Evolutionary conservation across 2,329 filamentous ascomycete species (phyloP).

Genomic region (Chrysosporium keratinophilum): DNA sequence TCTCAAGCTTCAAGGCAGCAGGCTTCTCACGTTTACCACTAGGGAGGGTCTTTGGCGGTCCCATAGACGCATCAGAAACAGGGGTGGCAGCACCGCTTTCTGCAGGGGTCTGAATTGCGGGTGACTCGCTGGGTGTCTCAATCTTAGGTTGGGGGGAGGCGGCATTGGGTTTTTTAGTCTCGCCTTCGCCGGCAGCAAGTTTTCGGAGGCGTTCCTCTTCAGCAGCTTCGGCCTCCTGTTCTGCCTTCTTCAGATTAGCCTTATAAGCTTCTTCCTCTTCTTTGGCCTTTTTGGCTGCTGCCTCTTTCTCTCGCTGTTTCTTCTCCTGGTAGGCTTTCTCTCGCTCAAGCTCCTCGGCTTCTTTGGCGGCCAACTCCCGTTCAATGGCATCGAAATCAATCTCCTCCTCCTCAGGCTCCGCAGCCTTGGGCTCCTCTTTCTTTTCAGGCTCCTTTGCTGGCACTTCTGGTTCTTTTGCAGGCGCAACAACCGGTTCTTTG

Average conservation of each 20-base stretch:
- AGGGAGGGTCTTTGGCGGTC: slow-evolving; percentile 45
- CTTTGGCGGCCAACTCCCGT: slow-evolving; percentile 38
- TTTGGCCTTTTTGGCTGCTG: slow-evolving; percentile 36
- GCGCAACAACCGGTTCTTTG: slow-evolving; percentile 21
- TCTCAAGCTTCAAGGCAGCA: slow-evolving; percentile 76
- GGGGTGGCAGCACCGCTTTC: slow-evolving; percentile 40
- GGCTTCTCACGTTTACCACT: slow-evolving; percentile 64
- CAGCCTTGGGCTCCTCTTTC: slow-evolving; percentile 21
- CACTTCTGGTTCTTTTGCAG: slow-evolving; percentile 17
- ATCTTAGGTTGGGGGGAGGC: slow-evolving; percentile 37
- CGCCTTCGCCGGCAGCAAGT: slow-evolving; percentile 29
- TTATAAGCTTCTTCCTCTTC: slow-evolving; percentile 38
- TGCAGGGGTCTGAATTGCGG: slow-evolving; percentile 29
- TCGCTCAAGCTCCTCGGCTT: slow-evolving; percentile 37
- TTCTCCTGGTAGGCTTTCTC: slow-evolving; percentile 52
- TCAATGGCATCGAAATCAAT: slow-evolving; percentile 40
- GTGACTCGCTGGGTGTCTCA: slow-evolving; percentile 26
- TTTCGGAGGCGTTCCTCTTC: slow-evolving; percentile 38
- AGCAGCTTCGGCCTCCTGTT: slow-evolving; percentile 39
- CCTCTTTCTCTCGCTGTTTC: slow-evolving; percentile 64
- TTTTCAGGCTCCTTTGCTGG: slow-evolving; percentile 20
- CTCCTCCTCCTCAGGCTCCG: slow-evolving; percentile 31
- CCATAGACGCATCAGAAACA: slow-evolving; percentile 36
- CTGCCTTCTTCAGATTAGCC: slow-evolving; percentile 40
- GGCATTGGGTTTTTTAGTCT: slow-evolving; percentile 26